Evolutionary conservation across 768 basidiomycete species (phyloP).

Genomic region (Tylopilus sp.): DNA sequence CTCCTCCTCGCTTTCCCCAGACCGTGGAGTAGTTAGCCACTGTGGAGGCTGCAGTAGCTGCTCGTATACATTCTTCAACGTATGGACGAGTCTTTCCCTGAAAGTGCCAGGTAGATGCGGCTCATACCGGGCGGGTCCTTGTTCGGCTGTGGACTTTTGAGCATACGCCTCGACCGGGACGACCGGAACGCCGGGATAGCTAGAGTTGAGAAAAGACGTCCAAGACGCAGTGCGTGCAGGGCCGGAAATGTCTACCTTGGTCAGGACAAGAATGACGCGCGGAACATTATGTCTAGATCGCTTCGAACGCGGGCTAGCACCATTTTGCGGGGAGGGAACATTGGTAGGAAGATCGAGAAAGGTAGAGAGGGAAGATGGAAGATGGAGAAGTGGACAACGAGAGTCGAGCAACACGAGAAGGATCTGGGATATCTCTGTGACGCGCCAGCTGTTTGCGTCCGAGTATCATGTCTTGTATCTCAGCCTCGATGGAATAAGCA

Average conservation of each 20-base stretch:
- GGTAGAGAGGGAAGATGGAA: conserved; percentile 69
- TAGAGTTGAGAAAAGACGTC: conserved; percentile 53
- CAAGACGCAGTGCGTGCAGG: conserved; percentile 60
- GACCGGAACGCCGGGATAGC: conserved; percentile 53
- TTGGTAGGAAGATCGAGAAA: conserved; percentile 44
- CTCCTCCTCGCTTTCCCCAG: conserved; percentile 40
- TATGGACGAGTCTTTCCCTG: conserved; percentile 58
- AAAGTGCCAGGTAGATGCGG: conserved; percentile 69
- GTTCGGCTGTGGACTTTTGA: conserved; percentile 39
- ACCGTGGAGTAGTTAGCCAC: conserved; percentile 39
- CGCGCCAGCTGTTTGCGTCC: conserved; percentile 71
- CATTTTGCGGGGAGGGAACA: neutral
- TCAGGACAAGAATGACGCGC: conserved; percentile 67
- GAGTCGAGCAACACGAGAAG: conserved; percentile 86
- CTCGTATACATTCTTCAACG: conserved; percentile 62
- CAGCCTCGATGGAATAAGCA: neutral
- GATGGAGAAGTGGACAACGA: conserved; percentile 84
- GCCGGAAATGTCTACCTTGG: conserved; percentile 86
- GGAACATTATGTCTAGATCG: conserved; percentile 29
- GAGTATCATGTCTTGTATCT: neutral
- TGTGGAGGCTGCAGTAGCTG: conserved; percentile 68
- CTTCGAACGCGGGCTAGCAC: conserved; percentile 17
- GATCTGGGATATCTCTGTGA: conserved; percentile 87
- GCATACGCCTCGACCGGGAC: conserved; percentile 77
- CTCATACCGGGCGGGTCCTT: conserved; percentile 49